phyloP scores from a whole-genome alignment of 345 rosid genomes.

The Sonneratia caseolaris region DNA sequence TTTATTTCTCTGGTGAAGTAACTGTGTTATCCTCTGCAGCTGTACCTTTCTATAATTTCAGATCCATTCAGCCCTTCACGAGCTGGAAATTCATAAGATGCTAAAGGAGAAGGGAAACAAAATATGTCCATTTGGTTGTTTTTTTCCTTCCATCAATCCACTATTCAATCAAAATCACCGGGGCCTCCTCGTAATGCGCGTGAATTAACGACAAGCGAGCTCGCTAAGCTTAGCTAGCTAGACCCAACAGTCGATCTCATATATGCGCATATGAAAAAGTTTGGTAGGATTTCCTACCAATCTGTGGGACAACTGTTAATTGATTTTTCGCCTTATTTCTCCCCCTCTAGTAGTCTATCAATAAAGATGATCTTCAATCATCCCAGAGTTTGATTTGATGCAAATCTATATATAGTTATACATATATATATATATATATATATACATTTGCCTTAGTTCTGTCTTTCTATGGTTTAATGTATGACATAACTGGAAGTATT shows the following conservation, averaged over 20 bases:
- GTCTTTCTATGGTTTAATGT: no score
- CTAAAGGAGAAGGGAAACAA: not conserved
- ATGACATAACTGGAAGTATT: not conserved
- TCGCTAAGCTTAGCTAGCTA: not conserved
- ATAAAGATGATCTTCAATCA: no score
- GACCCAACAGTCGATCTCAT: not conserved
- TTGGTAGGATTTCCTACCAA: no score
- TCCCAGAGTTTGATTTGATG: no score
- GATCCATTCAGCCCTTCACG: slow-evolving; percentile 1
- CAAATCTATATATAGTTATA: no score
- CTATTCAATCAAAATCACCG: not conserved
- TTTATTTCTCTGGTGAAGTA: not conserved
- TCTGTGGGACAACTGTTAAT: no score
- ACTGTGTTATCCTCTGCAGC: not conserved
- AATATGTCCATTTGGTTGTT: slow-evolving; percentile 1
- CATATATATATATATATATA: no score
- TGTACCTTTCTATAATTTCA: not conserved
- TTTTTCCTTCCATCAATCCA: not conserved
- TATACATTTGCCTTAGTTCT: no score
- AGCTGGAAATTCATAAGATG: slow-evolving; percentile 7
- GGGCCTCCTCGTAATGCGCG: not conserved
- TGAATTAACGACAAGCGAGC: not conserved
- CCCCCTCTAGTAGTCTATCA: no score
- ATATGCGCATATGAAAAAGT: no score
- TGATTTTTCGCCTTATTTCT: no score